Percentiles rank a stretch among this genome's conserved stretches.
phyloP scores from a whole-genome alignment of 345 rosid genomes.

The Excoecaria cochinchinensis region DNA sequence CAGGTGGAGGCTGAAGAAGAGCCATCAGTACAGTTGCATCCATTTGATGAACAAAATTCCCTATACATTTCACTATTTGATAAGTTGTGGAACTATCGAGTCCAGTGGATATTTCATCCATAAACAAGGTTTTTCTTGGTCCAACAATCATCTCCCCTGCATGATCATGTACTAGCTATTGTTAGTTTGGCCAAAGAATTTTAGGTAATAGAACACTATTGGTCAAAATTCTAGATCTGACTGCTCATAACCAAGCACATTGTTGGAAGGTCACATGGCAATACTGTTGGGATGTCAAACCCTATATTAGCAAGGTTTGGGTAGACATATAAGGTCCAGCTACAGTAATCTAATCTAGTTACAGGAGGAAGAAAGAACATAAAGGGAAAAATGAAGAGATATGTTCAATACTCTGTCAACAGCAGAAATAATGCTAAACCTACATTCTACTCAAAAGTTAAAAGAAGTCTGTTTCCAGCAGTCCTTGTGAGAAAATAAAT shows the following conservation, averaged over 20 bases:
- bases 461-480: not conserved
- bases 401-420: not conserved
- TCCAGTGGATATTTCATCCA: constrained; percentile 99
- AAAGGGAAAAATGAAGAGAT: not conserved
- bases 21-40: constrained; percentile 88
- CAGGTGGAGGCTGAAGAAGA: constrained; percentile 97
- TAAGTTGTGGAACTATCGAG: constrained; percentile 93
- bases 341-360: not conserved
- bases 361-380: not conserved
- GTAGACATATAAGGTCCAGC: not conserved
- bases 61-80: constrained; percentile 77
- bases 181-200: not conserved
- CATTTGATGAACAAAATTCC: constrained; percentile 87
- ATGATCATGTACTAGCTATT: constrained; percentile 7
- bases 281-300: not conserved
- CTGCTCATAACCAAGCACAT: not conserved
- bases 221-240: not conserved
- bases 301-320: not conserved
- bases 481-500: not conserved
- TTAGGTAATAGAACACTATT: not conserved
- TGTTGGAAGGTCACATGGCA: not conserved
- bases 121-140: constrained; percentile 86
- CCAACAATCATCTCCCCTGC: constrained; percentile 98
- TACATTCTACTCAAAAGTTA: not conserved
- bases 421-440: not conserved